phyloP scores from a whole-genome alignment of 2,329 filamentous ascomycete genomes.

The Amylocarpus encephaloides region DNA sequence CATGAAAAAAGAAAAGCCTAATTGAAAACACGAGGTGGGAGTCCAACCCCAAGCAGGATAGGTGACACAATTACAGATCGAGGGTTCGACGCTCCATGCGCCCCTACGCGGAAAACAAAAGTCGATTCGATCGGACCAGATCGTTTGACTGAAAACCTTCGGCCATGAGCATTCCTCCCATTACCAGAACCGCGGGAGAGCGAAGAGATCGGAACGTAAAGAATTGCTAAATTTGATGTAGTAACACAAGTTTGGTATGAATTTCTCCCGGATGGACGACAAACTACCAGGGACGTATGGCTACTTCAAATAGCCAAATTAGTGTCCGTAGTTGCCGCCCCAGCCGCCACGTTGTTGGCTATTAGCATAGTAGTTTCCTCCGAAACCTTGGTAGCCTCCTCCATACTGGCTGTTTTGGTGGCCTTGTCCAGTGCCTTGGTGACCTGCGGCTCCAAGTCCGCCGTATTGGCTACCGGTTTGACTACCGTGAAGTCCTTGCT shows the following conservation, averaged over 20 bases:
- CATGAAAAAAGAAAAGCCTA: constrained; percentile 8
- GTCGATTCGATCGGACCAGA: background rate
- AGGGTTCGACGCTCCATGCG: background rate
- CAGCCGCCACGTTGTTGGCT: constrained; percentile 41
- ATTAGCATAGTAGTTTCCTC: constrained; percentile 34
- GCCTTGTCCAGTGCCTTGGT: constrained; percentile 38
- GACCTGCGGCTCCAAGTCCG: constrained; percentile 41
- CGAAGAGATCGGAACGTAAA: constrained; percentile 8
- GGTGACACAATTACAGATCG: constrained; percentile 6
- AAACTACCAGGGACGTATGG: constrained; percentile 26
- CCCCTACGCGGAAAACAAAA: constrained; percentile 1
- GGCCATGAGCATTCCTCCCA: background rate
- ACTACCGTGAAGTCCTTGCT: constrained; percentile 31
- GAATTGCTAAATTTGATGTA: constrained; percentile 19
- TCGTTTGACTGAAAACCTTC: background rate
- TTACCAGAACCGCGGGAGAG: constrained; percentile 3
- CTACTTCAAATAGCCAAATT: constrained; percentile 24
- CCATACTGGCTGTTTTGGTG: constrained; percentile 38
- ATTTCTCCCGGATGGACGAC: constrained; percentile 16
- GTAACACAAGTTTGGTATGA: constrained; percentile 30
- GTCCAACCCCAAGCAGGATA: background rate
- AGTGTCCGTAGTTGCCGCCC: constrained; percentile 41
- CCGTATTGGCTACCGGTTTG: constrained; percentile 32
- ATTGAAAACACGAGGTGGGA: constrained; percentile 8
- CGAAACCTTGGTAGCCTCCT: constrained; percentile 39